Conservation (phyloP, 169 alveolate genomes). For the Babesia divergens region DNA sequence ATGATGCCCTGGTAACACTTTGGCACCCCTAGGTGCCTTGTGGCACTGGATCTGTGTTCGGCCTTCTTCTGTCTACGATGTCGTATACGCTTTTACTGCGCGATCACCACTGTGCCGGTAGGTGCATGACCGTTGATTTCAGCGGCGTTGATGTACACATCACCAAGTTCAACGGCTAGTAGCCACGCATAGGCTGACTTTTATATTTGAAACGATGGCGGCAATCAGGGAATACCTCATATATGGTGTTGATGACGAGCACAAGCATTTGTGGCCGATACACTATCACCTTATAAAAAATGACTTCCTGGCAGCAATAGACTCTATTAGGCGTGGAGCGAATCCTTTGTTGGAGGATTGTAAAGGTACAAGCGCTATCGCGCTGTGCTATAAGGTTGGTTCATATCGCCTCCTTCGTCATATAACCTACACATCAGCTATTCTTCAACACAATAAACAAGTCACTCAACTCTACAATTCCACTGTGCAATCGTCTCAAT, state of each 20-base stretch:
- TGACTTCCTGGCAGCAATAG: constrained; percentile 66
- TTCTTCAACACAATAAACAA: constrained; percentile 46
- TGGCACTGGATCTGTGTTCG: neutral
- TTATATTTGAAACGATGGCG: neutral
- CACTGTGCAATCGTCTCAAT: constrained; percentile 7
- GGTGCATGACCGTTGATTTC: constrained; percentile 9
- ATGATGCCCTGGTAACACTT: neutral
- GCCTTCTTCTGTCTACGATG: neutral
- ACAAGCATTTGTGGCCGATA: constrained; percentile 60
- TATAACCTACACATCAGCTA: neutral
- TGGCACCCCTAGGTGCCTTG: neutral
- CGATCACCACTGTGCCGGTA: constrained; percentile 22
- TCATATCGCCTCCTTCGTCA: neutral
- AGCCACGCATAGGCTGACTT: neutral
- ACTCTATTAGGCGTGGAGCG: constrained; percentile 61
- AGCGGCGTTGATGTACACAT: neutral
- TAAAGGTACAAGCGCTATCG: constrained; percentile 64
- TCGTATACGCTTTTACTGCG: constrained; percentile 3
- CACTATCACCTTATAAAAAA: constrained; percentile 64
- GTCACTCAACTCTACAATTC: constrained; percentile 36
- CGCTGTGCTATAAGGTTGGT: constrained; percentile 47
- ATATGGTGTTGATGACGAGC: constrained; percentile 37
- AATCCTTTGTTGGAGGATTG: constrained; percentile 62
- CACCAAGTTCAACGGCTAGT: no score
- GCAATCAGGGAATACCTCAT: constrained; percentile 23